Evolutionary conservation across 192 early-diverging fungal species (phyloP).

Genomic region (Rhizoclosmatium sp.): DNA sequence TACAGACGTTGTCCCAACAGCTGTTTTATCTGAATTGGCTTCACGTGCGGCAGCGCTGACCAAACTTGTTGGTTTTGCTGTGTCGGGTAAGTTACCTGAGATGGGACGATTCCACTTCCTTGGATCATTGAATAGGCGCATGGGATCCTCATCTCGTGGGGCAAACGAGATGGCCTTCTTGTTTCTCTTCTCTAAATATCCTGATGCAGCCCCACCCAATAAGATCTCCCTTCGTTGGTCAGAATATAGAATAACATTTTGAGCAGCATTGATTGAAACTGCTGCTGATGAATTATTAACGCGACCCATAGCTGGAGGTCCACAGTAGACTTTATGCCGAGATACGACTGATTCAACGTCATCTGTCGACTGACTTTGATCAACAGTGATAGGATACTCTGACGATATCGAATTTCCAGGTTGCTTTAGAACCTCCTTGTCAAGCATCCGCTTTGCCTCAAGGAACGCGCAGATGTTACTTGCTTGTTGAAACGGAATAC

Average conservation of each 20-base stretch:
- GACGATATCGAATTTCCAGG: not conserved
- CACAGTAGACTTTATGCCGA: not conserved
- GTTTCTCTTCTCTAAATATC: not conserved
- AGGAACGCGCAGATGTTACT: not conserved
- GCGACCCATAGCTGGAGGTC: not conserved
- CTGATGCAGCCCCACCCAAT: not conserved
- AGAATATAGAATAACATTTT: not conserved
- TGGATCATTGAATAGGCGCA: not conserved
- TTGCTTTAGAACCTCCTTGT: not conserved
- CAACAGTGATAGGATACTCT: not conserved
- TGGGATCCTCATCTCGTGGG: not conserved
- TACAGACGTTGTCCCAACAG: not conserved
- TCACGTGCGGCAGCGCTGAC: not conserved
- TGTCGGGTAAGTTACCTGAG: not conserved
- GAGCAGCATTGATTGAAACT: not conserved
- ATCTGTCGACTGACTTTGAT: not conserved
- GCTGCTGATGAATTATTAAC: not conserved
- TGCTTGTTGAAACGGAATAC: not conserved
- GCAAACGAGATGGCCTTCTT: slow-evolving; percentile 2
- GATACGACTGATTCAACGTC: not conserved
- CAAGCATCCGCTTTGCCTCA: not conserved
- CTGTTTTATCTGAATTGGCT: not conserved
- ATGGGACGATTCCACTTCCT: not conserved
- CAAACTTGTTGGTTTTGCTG: slow-evolving; percentile 9
- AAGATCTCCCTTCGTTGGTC: not conserved